Evolutionary conservation across 2,329 filamentous ascomycete genomes (phyloP).

Genomic region (Aspergillus sp.): DNA sequence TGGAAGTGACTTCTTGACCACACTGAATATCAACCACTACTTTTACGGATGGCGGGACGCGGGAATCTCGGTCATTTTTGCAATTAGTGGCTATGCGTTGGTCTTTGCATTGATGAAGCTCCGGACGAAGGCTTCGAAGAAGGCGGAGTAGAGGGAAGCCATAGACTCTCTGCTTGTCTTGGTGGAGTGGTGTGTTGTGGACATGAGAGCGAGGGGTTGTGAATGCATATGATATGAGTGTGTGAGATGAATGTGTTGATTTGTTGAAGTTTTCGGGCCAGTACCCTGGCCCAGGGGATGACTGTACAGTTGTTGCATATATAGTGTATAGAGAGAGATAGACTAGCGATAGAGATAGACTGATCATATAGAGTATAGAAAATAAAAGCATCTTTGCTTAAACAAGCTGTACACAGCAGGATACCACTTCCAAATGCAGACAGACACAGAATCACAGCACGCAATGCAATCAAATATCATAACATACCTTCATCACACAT

Average conservation of each 20-base stretch:
- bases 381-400: neutral
- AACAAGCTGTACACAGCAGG: no score
- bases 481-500: no score
- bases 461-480: no score
- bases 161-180: no score
- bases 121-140: constrained; percentile 41
- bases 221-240: no score
- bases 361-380: neutral
- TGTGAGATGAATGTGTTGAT: neutral
- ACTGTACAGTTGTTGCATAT: neutral
- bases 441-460: no score
- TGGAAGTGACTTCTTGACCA: constrained; percentile 62
- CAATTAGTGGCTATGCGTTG: constrained; percentile 55
- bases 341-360: neutral
- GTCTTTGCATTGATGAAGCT: constrained; percentile 48
- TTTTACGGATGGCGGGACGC: constrained; percentile 69
- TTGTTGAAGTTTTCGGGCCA: neutral
- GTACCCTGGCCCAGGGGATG: neutral
- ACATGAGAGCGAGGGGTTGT: no score
- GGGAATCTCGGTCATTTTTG: constrained; percentile 61
- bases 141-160: constrained; percentile 29
- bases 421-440: no score
- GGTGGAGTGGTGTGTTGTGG: no score
- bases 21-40: constrained; percentile 62
- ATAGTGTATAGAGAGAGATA: neutral